phyloP scores from a whole-genome alignment of 2,329 filamentous ascomycete species.

The Sporothrix globosa region DNA sequence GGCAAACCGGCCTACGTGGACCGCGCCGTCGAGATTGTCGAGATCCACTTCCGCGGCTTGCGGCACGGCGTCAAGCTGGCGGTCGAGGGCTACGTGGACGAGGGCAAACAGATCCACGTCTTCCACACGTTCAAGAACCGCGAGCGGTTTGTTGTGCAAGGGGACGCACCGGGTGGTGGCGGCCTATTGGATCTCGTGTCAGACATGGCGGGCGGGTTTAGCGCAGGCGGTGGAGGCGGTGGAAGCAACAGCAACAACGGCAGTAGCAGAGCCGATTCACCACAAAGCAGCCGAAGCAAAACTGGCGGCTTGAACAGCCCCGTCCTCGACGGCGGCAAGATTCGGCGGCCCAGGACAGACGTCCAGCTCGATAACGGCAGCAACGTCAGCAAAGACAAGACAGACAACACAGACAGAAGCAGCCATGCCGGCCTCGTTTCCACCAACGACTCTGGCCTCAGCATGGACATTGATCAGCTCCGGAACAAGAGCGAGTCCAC shows the following conservation, averaged over 20 bases:
- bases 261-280: neutral
- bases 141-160: constrained; percentile 72
- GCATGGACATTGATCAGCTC: neutral
- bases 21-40: constrained; percentile 78
- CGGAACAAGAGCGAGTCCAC: constrained; percentile 24
- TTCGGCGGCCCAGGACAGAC: constrained; percentile 9
- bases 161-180: constrained; percentile 53
- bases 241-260: constrained; percentile 7
- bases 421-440: neutral
- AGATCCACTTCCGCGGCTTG: constrained; percentile 88
- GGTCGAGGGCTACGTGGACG: constrained; percentile 83
- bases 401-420: neutral
- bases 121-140: constrained; percentile 77
- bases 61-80: constrained; percentile 84
- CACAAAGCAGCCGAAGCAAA: neutral
- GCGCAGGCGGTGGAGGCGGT: neutral
- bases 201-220: constrained; percentile 52
- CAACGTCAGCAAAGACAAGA: no score
- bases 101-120: constrained; percentile 81
- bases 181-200: constrained; percentile 57
- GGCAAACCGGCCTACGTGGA: constrained; percentile 70
- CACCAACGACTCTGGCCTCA: neutral
- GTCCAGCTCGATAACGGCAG: neutral
- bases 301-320: neutral
- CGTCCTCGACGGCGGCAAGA: neutral